Base-by-base conservation (phyloP, 306 rosid species). In the Dryas octopetala region DNA sequence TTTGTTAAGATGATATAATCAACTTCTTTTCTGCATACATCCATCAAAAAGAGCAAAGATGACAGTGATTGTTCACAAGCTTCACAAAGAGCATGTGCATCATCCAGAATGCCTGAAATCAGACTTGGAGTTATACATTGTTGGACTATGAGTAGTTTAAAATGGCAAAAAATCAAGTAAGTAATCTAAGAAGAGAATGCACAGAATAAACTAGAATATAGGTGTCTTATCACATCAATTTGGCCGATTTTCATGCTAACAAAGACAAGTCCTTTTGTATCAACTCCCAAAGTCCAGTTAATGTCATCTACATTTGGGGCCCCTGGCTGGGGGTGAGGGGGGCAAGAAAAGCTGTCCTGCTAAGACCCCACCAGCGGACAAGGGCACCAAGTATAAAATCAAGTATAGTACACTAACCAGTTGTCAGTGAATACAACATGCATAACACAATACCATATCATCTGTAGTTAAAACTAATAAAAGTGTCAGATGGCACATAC, bases 91-190 rank as follows among this genome's bases (percentile, higher is more conserved):
- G 96, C 96, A 32, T 80, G 69, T 45, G 88, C 76, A 64, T 88
- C 92, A 59, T 90, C 96, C 78, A 90, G 78, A 76, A 90, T 52
- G 53, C 96, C 90, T 90, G 86, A 54, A 77, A 79, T 17, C 17
- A 80, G 71, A 43, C 9, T 45, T 14, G 44, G 50, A 32, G 48
- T 49, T 13, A 28, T 38, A 55, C 46, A 70, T 41, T 4, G 60
- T 62, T 47, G 9, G 19, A 4, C 55, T 14, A n/a, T 17, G 46
- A 66, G 58, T 46, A 5, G 16, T 62, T 67, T 45, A 12, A 8
- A 64, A 50, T 66, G 61, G 46, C 60, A 46, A 1, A 45, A 26
- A 47, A 80, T 62, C 12, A 26, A 80, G 66, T 15, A 66, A 60
- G 43, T 41, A 26, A 23, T 9, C 4, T 49, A 38, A 52, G 61